Base-by-base conservation (phyloP, 2,329 filamentous ascomycete genomes). In the Ophiostoma perfectum region DNA sequence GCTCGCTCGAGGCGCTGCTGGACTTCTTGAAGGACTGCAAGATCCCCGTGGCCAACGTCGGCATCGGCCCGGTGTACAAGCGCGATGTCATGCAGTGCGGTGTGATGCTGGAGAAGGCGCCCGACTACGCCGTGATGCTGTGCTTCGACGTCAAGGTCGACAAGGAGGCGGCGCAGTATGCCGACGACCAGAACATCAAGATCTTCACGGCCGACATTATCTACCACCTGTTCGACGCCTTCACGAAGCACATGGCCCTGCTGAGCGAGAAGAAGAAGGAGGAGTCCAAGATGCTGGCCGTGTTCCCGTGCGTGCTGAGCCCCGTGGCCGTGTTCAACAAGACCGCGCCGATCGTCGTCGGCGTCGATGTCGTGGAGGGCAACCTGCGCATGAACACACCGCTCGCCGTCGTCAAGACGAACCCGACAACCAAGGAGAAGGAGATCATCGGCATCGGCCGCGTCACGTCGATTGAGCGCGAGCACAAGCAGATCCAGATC, bases 141-240 rank as follows among this genome's bases (percentile, higher is more conserved):
- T 98, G 95, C 79, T 99, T 99, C 84, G 96, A 99, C 78, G 95
- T 99, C 80, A 98, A 97, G 82, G 92, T 99, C 16, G 95, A 99
- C 81, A 98, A 97, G 79, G 95, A 99, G 77, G 95, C 95, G 0
- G 88, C 90, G 73, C 84, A 86, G 9, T 96, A 98, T 75, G 95
- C 95, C 11, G 92, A 97, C 18, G 93, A 98, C 69, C 88, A 96
- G 71, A 93, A 93, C 66, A 91, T 99, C 81, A 98, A 96, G 83
- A 91, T 99, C 75, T 99, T 99, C 82, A 96, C 92, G 3, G 95
- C 96, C 2, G 94, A 99, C 79, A 99, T 99, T 75, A 99, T 99
- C 76, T 99, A 99, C 80, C 95, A 99, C 79, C 83, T 99, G 69
- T 99, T 99, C 78, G 96, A 99, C 79, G 85, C 91, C 72, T 99